A percentile compares a stretch with the other conserved stretches of the same genome.
Conservation (phyloP, 768 basidiomycete species). For the Tricholoma terreum region DNA sequence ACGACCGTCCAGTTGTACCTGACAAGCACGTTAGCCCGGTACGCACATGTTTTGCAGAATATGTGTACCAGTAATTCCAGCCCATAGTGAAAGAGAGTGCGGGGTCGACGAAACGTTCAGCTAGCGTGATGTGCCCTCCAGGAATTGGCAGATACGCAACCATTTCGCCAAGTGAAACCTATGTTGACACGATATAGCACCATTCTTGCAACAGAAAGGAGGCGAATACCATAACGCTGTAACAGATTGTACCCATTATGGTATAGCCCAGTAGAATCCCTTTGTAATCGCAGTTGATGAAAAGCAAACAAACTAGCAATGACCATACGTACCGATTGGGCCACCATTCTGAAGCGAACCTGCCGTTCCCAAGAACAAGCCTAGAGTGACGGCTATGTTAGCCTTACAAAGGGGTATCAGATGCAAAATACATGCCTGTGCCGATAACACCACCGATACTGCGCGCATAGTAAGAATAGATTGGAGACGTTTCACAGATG, state of each 20-base stretch:
- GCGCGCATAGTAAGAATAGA: background rate
- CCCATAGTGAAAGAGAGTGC: slow-evolving; percentile 63
- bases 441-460: slow-evolving; percentile 64
- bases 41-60: background rate
- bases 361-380: slow-evolving; percentile 62
- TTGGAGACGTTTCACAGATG: background rate
- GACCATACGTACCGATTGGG: slow-evolving; percentile 52
- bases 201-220: background rate
- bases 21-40: too few species aligned
- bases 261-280: slow-evolving; percentile 72
- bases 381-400: slow-evolving; percentile 1
- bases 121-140: slow-evolving; percentile 77
- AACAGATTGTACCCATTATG: slow-evolving; percentile 64
- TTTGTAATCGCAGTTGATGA: slow-evolving; percentile 12
- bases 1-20: slow-evolving; percentile 65
- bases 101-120: slow-evolving; percentile 79
- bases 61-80: slow-evolving; percentile 45
- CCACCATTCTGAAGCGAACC: slow-evolving; percentile 50
- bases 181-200: background rate
- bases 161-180: slow-evolving; percentile 76
- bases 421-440: slow-evolving; percentile 42
- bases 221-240: slow-evolving; percentile 60
- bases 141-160: slow-evolving; percentile 74
- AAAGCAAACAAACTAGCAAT: background rate
- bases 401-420: background rate